phyloP scores from a whole-genome alignment of 345 rosid species.

The Crucihimalaya himalaica region DNA sequence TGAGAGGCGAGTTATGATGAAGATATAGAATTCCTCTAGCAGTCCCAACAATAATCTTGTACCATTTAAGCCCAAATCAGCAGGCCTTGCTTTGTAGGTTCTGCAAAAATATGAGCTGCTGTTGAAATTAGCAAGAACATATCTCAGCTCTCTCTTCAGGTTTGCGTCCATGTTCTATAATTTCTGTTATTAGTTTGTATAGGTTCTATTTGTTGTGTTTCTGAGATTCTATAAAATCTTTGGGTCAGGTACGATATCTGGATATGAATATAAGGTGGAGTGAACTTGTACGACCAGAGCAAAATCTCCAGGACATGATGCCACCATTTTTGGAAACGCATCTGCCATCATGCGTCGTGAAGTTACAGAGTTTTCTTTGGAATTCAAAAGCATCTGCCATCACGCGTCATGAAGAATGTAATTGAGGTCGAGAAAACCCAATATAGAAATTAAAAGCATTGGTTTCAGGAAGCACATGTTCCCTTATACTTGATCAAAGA shows the following conservation, averaged over 20 bases:
- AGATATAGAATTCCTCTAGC: constrained; percentile 49
- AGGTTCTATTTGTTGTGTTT: not conserved
- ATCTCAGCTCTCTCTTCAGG: constrained; percentile 90
- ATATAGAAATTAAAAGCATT: not conserved
- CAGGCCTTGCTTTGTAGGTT: constrained; percentile 24
- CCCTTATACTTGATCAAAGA: not conserved
- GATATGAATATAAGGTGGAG: constrained; percentile 3
- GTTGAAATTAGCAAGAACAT: constrained; percentile 68
- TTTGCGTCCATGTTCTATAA: constrained; percentile 34
- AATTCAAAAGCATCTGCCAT: constrained; percentile 7
- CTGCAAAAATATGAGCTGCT: constrained; percentile 84
- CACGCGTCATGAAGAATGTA: constrained; percentile 9
- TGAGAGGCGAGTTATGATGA: constrained; percentile 46
- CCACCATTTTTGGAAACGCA: not conserved
- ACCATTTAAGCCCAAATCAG: constrained; percentile 52
- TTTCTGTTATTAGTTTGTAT: constrained; percentile 10
- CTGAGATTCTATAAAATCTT: not conserved
- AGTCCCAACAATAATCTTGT: constrained; percentile 43
- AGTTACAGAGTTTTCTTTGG: constrained; percentile 8
- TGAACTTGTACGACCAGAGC: constrained; percentile 6
- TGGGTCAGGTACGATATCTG: constrained; percentile 1
- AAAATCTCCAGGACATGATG: constrained; percentile 3
- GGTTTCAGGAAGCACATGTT: constrained; percentile 1
- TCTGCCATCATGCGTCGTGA: constrained; percentile 7
- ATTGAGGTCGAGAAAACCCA: not conserved